phyloP scores from a whole-genome alignment of 1,284 basidiomycete genomes.

The Somion occarium region DNA sequence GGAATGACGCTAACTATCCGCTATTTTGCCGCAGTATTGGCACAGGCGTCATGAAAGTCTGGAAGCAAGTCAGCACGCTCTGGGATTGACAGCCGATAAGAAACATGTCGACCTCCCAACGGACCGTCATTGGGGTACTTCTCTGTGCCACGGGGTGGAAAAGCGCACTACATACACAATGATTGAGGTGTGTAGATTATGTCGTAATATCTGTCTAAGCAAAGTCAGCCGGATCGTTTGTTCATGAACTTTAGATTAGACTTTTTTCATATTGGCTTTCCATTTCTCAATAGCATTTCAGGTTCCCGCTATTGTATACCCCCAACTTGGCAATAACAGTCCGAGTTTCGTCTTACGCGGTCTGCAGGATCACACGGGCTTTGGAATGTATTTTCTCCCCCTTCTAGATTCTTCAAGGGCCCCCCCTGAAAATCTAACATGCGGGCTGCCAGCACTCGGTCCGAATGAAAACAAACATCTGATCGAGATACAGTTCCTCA shows the following conservation, averaged over 20 bases:
- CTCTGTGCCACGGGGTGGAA: neutral
- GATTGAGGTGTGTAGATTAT: neutral
- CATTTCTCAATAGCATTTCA: neutral
- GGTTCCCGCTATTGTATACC: neutral
- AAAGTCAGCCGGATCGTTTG: neutral
- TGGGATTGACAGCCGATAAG: slow-evolving; percentile 18
- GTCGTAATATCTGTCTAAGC: neutral
- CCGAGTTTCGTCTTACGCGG: neutral
- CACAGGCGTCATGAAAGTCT: slow-evolving; percentile 35
- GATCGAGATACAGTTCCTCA: neutral
- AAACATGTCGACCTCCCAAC: neutral
- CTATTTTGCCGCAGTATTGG: slow-evolving; percentile 25
- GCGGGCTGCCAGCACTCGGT: neutral
- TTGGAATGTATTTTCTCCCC: too few species aligned
- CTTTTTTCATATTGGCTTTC: neutral
- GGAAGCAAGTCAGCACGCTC: slow-evolving; percentile 27
- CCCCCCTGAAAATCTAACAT: neutral
- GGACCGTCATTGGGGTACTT: neutral
- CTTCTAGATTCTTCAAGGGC: too few species aligned
- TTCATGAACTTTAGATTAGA: neutral
- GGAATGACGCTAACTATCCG: slow-evolving; percentile 1
- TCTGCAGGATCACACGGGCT: neutral
- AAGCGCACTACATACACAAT: neutral
- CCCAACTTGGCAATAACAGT: neutral
- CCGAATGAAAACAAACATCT: neutral